Evolutionary conservation across 2,329 filamentous ascomycete species (phyloP).

Genomic region (Basipetospora chlamydospora): DNA sequence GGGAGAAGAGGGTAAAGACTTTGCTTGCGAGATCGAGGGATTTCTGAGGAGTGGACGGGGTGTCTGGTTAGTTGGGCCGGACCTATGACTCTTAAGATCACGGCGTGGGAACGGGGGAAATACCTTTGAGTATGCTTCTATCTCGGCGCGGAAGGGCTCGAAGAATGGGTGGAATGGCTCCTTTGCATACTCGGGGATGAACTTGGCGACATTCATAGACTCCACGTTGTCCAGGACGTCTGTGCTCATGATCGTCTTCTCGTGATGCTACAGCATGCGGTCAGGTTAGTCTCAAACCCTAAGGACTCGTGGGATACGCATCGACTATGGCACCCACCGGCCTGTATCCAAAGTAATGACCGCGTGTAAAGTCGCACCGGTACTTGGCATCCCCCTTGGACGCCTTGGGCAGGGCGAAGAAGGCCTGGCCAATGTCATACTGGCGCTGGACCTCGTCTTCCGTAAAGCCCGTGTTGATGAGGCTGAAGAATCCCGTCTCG

Average conservation of each 20-base stretch:
- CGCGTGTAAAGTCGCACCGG: constrained; percentile 24
- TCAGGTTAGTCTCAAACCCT: neutral
- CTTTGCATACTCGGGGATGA: constrained; percentile 22
- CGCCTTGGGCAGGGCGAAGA: constrained; percentile 32
- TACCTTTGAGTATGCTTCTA: constrained; percentile 32
- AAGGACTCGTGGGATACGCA: neutral
- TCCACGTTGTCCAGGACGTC: constrained; percentile 32
- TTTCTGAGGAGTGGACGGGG: too few species aligned
- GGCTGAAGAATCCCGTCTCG: constrained; percentile 33
- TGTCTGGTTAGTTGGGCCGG: too few species aligned
- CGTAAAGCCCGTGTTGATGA: constrained; percentile 36
- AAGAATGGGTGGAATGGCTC: constrained; percentile 22
- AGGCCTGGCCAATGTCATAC: constrained; percentile 37
- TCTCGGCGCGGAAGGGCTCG: constrained; percentile 25
- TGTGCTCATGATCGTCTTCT: constrained; percentile 15
- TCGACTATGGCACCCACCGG: constrained; percentile 12
- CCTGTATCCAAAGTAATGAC: constrained; percentile 34
- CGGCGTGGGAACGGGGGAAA: constrained; percentile 19
- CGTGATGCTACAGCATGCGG: constrained; percentile 10
- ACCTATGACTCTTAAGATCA: too few species aligned
- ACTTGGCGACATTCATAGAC: constrained; percentile 40
- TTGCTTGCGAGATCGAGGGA: constrained; percentile 16
- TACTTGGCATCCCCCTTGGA: constrained; percentile 32
- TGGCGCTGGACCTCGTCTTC: constrained; percentile 37
- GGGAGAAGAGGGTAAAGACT: constrained; percentile 17